phyloP scores from a whole-genome alignment of 192 early-diverging fungal species.

The Rhizophagus clarus region DNA sequence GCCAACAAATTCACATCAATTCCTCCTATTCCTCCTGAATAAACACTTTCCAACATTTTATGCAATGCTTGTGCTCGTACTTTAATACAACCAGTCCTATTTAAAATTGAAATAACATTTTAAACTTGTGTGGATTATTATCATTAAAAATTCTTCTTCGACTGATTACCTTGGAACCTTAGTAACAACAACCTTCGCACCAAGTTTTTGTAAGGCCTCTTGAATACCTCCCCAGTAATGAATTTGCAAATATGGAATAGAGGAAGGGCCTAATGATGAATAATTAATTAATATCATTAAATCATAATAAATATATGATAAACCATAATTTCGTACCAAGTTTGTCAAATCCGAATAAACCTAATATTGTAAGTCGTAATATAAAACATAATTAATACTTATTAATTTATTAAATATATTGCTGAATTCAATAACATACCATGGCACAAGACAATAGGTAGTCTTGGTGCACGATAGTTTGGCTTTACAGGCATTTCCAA shows the following conservation, averaged over 20 bases:
- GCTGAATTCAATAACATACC: slow-evolving; percentile 44
- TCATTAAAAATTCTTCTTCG: not conserved
- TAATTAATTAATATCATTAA: not conserved
- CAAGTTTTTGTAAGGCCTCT: slow-evolving; percentile 74
- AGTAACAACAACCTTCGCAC: slow-evolving; percentile 80
- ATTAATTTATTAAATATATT: not conserved
- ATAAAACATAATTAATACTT: not conserved
- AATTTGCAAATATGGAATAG: slow-evolving; percentile 78
- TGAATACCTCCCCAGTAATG: slow-evolving; percentile 86
- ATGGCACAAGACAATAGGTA: slow-evolving; percentile 87
- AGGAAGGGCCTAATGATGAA: slow-evolving; percentile 57
- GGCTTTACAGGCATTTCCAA: slow-evolving; percentile 56
- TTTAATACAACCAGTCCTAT: slow-evolving; percentile 67
- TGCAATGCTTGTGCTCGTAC: slow-evolving; percentile 80
- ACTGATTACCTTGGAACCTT: slow-evolving; percentile 61
- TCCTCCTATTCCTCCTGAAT: slow-evolving; percentile 59
- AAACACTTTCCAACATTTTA: slow-evolving; percentile 58
- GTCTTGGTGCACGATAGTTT: slow-evolving; percentile 70
- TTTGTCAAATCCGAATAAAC: slow-evolving; percentile 90
- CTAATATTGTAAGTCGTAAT: slow-evolving; percentile 26
- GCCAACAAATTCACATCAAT: slow-evolving; percentile 83
- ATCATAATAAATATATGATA: not conserved
- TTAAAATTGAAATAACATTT: not conserved
- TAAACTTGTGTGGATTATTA: not conserved
- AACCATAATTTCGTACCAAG: not conserved